These are phyloP conservation scores for Cercospora nicotianae DNA, from an alignment of 2,329 filamentous ascomycete genomes.

Conservation along the genomic window DNA sequence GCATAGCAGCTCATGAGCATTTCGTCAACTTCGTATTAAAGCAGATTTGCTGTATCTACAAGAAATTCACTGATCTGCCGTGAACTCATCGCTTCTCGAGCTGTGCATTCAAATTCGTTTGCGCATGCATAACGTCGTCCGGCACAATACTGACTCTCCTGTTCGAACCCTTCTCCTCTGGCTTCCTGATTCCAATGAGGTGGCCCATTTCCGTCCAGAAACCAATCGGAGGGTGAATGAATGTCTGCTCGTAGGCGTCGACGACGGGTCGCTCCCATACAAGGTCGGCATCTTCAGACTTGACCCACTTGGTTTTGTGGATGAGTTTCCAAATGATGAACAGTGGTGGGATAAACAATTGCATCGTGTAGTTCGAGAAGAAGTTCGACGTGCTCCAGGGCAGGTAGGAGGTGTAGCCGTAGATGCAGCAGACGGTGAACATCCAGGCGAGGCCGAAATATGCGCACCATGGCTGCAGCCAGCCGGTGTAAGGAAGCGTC, in stretches of 20 bases:
- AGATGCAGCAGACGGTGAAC: slow-evolving; percentile 47
- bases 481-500: slow-evolving; percentile 58
- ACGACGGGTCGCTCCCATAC: slow-evolving; percentile 61
- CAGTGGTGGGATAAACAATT: slow-evolving; percentile 29
- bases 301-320: slow-evolving; percentile 59
- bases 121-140: slow-evolving; percentile 18
- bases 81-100: slow-evolving; percentile 9
- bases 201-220: slow-evolving; percentile 57
- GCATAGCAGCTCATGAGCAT: not conserved
- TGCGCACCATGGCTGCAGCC: slow-evolving; percentile 58
- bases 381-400: slow-evolving; percentile 49
- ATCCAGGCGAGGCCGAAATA: slow-evolving; percentile 37
- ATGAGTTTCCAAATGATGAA: slow-evolving; percentile 59
- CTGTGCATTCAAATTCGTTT: slow-evolving; percentile 15
- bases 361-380: slow-evolving; percentile 52
- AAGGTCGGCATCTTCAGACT: slow-evolving; percentile 57
- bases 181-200: slow-evolving; percentile 41
- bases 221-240: slow-evolving; percentile 49
- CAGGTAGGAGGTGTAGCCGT: slow-evolving; percentile 57
- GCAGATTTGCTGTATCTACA: not conserved
- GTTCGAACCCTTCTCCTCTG: slow-evolving; percentile 20
- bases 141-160: slow-evolving; percentile 16
- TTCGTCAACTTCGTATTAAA: not conserved
- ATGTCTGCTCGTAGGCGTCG: slow-evolving; percentile 57
- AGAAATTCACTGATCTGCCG: not conserved